These are phyloP conservation scores for Panicum miliaceum DNA, from an alignment of 176 grass and related monocot species.

Conservation along the genomic window DNA sequence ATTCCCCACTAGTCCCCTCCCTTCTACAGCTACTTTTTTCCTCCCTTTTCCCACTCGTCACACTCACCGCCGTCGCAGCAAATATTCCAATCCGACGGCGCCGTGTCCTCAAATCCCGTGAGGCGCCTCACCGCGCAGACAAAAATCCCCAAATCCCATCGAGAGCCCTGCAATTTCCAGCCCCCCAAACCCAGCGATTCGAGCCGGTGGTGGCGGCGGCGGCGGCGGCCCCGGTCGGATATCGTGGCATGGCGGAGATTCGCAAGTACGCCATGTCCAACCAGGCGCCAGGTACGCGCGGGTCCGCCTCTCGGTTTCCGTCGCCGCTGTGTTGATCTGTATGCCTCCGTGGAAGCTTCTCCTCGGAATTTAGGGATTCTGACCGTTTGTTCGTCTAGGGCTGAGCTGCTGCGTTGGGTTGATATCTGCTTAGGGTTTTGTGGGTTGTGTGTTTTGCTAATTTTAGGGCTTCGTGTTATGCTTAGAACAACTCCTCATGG, in stretches of 20 bases:
- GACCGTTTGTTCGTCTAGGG: background rate
- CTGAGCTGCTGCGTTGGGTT: background rate
- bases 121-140: slow-evolving; percentile 30
- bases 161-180: background rate
- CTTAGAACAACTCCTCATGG: background rate
- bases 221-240: slow-evolving; percentile 30
- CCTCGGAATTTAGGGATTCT: slow-evolving; percentile 7
- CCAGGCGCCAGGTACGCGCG: slow-evolving; percentile 52
- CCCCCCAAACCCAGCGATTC: slow-evolving; percentile 12
- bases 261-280: slow-evolving; percentile 46
- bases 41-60: slow-evolving; percentile 25
- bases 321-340: slow-evolving; percentile 20
- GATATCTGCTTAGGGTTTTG: background rate
- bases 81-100: slow-evolving; percentile 68
- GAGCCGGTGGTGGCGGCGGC: background rate
- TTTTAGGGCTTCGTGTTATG: slow-evolving; percentile 11
- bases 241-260: slow-evolving; percentile 64
- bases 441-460: background rate
- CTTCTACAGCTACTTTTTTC: background rate
- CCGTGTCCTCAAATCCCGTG: slow-evolving; percentile 40
- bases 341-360: background rate
- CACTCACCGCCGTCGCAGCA: slow-evolving; percentile 32
- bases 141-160: slow-evolving; percentile 53
- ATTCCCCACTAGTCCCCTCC: background rate
- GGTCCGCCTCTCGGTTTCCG: background rate